Percentiles rank a stretch among this genome's conserved stretches.
These are phyloP conservation scores for Talaromyces ruber DNA, from an alignment of 495 filamentous ascomycete genomes.

Conservation along the genomic window DNA sequence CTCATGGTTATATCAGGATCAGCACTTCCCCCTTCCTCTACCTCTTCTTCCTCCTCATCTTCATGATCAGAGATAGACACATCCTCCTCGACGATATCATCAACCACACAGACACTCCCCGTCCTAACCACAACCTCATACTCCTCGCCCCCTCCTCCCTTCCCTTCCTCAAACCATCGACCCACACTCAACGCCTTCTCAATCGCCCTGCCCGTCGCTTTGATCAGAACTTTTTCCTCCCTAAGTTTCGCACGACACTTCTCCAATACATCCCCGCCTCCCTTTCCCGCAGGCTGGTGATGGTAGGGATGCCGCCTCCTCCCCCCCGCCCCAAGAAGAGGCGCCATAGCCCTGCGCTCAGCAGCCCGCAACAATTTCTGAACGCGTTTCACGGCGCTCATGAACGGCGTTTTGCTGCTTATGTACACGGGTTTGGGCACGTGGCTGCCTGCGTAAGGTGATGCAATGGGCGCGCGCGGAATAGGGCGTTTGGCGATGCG, in stretches of 20 bases:
- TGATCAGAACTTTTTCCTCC: conserved; percentile 58
- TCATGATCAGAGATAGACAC: conserved; percentile 8
- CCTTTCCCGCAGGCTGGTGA: conserved; percentile 13
- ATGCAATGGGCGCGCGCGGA: conserved; percentile 55
- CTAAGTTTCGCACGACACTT: conserved; percentile 26
- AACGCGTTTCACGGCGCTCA: conserved; percentile 73
- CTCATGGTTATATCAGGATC: neutral
- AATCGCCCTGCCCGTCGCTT: conserved; percentile 76
- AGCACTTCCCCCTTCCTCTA: conserved; percentile 16
- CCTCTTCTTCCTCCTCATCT: conserved; percentile 13
- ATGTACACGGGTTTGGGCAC: conserved; percentile 69
- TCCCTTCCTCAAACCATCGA: conserved; percentile 52
- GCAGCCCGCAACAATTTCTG: conserved; percentile 59
- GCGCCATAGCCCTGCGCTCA: conserved; percentile 48
- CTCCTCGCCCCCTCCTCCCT: conserved; percentile 28
- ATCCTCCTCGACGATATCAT: conserved; percentile 53
- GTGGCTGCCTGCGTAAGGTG: conserved; percentile 41
- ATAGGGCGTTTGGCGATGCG: conserved; percentile 61
- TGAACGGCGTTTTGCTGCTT: conserved; percentile 64
- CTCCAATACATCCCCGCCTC: conserved; percentile 29
- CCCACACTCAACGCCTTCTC: conserved; percentile 58
- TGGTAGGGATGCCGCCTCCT: conserved; percentile 14
- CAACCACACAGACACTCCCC: conserved; percentile 57
- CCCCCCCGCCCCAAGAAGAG: conserved; percentile 15
- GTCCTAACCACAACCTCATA: conserved; percentile 51